These are phyloP conservation scores for Suillus placidus DNA, from an alignment of 768 basidiomycete species.

Conservation along the genomic window DNA sequence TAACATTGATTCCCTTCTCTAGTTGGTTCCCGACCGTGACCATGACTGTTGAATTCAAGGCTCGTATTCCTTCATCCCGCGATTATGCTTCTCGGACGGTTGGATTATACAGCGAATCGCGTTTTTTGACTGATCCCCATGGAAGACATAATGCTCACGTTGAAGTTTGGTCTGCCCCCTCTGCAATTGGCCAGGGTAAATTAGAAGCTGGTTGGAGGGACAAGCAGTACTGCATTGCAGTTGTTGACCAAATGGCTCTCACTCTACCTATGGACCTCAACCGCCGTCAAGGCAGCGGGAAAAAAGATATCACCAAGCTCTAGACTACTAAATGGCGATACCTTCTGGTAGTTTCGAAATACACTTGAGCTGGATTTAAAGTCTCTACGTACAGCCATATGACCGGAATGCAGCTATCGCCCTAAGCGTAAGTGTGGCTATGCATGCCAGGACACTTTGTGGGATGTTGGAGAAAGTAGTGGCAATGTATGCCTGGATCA, in stretches of 20 bases:
- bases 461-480: background rate
- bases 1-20: background rate
- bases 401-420: background rate
- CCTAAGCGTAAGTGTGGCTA: background rate
- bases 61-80: slow-evolving; percentile 51
- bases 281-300: slow-evolving; percentile 19
- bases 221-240: slow-evolving; percentile 62
- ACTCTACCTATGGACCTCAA: slow-evolving; percentile 40
- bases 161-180: slow-evolving; percentile 70
- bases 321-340: slow-evolving; percentile 5
- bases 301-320: slow-evolving; percentile 22
- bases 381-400: background rate
- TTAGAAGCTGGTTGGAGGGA: slow-evolving; percentile 56
- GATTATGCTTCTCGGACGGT: slow-evolving; percentile 54
- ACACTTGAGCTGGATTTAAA: background rate
- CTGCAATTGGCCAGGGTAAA: slow-evolving; percentile 50
- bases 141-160: slow-evolving; percentile 60
- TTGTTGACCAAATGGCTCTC: slow-evolving; percentile 64
- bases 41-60: slow-evolving; percentile 64
- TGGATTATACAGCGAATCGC: slow-evolving; percentile 54
- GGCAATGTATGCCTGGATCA: background rate
- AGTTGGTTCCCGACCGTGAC: slow-evolving; percentile 71
- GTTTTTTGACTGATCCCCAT: slow-evolving; percentile 55
- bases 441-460: background rate
- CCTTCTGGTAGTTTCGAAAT: too few relatives aligned